Conservation (phyloP, 164 flowering plant genomes). For the Saururus chinensis region DNA sequence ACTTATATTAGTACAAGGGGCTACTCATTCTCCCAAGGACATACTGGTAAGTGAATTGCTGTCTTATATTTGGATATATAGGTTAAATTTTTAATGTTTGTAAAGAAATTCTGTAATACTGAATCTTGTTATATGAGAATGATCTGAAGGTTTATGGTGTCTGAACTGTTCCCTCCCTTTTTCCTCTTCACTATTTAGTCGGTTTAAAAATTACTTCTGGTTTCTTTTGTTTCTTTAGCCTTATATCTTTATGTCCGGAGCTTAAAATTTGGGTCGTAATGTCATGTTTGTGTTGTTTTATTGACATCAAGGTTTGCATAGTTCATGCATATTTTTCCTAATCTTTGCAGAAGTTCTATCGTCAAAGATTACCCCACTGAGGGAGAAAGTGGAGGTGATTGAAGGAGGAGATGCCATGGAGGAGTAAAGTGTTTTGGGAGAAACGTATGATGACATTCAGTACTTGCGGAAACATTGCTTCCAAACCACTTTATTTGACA, state of each 20-base stretch:
- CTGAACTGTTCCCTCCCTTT: too few relatives aligned
- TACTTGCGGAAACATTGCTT: too few relatives aligned
- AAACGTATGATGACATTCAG: too few relatives aligned
- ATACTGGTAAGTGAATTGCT: conserved; percentile 44
- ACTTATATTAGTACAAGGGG: conserved; percentile 58
- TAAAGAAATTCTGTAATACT: not conserved
- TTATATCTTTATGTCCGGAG: too few relatives aligned
- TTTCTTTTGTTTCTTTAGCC: not conserved
- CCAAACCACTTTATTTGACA: too few relatives aligned
- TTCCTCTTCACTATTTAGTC: too few relatives aligned
- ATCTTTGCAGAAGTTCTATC: conserved; percentile 53
- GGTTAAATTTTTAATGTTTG: not conserved
- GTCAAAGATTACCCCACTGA: conserved; percentile 56
- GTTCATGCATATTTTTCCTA: not conserved
- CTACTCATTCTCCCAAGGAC: conserved; percentile 51
- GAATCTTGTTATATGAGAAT: not conserved
- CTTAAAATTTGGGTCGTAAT: too few relatives aligned
- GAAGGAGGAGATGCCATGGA: conserved; percentile 85
- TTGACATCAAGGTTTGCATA: too few relatives aligned
- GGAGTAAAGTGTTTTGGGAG: conserved; percentile 20
- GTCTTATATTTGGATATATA: not conserved
- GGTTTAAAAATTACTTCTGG: too few relatives aligned
- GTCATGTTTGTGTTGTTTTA: too few relatives aligned
- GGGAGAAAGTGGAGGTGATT: conserved; percentile 37
- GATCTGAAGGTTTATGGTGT: too few relatives aligned